Conservation (phyloP, 164 flowering plant species). For the Stephania cephalantha region DNA sequence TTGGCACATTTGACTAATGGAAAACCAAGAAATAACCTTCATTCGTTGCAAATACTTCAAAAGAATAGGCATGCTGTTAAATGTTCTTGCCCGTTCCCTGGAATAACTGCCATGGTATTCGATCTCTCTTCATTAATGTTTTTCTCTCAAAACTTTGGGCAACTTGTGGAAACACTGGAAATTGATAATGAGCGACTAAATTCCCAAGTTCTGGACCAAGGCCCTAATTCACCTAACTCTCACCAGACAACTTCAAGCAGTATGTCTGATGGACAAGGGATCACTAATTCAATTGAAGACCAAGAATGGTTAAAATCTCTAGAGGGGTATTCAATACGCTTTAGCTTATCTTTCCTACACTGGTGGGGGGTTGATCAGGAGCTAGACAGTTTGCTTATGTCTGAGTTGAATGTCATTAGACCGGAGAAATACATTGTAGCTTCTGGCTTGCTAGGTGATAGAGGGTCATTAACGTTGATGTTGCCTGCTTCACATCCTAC, state of each 20-base stretch:
- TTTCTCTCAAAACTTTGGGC: slow-evolving; percentile 26
- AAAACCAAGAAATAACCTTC: slow-evolving; percentile 19
- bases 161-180: not conserved
- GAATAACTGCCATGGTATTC: slow-evolving; percentile 65
- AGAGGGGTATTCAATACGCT: slow-evolving; percentile 52
- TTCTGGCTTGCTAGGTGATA: slow-evolving; percentile 85
- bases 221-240: slow-evolving; percentile 22
- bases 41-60: slow-evolving; percentile 17
- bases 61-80: slow-evolving; percentile 39
- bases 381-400: slow-evolving; percentile 63
- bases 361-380: slow-evolving; percentile 69
- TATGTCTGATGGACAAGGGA: slow-evolving; percentile 21
- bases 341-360: slow-evolving; percentile 81
- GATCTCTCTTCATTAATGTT: slow-evolving; percentile 62
- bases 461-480: slow-evolving; percentile 75
- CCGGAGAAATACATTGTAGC: slow-evolving; percentile 53
- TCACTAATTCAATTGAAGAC: slow-evolving; percentile 22
- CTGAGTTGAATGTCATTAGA: slow-evolving; percentile 65
- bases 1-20: slow-evolving; percentile 22
- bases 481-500: slow-evolving; percentile 59
- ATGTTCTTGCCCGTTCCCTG: slow-evolving; percentile 78
- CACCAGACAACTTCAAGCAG: slow-evolving; percentile 12
- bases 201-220: slow-evolving; percentile 22
- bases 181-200: slow-evolving; percentile 20
- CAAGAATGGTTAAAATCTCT: slow-evolving; percentile 31